phyloP scores from a whole-genome alignment of 2,329 filamentous ascomycete genomes.

The Teratosphaeriaceae sp. region DNA sequence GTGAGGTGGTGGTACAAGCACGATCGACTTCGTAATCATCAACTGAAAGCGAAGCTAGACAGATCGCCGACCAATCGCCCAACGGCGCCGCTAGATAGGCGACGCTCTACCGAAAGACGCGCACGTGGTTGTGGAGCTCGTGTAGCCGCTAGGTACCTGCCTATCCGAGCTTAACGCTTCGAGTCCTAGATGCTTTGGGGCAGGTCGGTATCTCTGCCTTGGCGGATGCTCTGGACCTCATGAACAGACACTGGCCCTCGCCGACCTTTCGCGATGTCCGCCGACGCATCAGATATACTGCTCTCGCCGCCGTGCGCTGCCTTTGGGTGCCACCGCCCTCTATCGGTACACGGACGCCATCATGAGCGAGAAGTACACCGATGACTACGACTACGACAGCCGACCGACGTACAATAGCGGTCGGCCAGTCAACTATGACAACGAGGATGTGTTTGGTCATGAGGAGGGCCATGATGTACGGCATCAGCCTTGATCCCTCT shows the following conservation, averaged over 20 bases:
- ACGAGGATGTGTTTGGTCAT: slow-evolving; percentile 38
- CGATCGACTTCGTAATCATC: too few species aligned
- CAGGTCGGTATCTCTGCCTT: background rate
- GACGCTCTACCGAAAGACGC: too few species aligned
- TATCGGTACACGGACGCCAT: background rate
- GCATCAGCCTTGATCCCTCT: background rate
- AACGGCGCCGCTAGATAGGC: too few species aligned
- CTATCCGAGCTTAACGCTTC: background rate
- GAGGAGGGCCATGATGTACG: slow-evolving; percentile 27
- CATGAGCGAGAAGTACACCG: slow-evolving; percentile 7
- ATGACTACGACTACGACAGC: slow-evolving; percentile 5
- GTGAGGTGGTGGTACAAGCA: too few species aligned
- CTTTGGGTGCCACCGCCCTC: background rate
- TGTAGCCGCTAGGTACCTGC: background rate
- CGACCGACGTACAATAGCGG: slow-evolving; percentile 3
- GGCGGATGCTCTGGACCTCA: background rate
- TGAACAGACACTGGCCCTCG: too few species aligned
- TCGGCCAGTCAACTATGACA: slow-evolving; percentile 13
- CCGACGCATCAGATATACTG: too few species aligned
- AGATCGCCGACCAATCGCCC: too few species aligned
- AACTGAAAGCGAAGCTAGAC: too few species aligned
- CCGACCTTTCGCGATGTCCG: background rate
- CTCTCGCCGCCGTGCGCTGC: background rate
- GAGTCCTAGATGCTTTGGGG: background rate
- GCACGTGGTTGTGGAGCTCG: background rate